Evolutionary conservation across 1,284 basidiomycete species (phyloP).

Genomic region (Tilletia walkeri): DNA sequence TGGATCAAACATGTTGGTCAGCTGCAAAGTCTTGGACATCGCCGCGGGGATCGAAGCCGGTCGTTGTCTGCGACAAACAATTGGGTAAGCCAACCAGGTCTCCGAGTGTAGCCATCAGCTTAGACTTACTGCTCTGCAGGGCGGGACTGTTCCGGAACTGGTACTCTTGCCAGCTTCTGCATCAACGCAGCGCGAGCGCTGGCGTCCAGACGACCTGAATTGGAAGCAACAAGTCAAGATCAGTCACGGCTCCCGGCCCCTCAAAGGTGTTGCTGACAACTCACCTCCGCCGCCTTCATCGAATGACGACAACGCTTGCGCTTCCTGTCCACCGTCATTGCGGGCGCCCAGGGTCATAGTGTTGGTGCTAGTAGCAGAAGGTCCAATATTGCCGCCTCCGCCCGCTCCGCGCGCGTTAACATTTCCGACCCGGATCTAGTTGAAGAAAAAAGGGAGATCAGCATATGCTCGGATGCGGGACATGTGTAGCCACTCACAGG

Average conservation of each 20-base stretch:
- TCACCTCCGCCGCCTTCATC: slow-evolving; percentile 50
- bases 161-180: slow-evolving; percentile 49
- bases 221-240: background rate
- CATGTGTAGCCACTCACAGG: slow-evolving; percentile 55
- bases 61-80: slow-evolving; percentile 23
- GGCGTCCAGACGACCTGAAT: slow-evolving; percentile 41
- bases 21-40: slow-evolving; percentile 74
- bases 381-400: background rate
- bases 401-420: slow-evolving; percentile 39
- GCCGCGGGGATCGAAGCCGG: slow-evolving; percentile 67
- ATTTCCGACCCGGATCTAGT: slow-evolving; percentile 44
- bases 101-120: background rate
- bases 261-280: background rate
- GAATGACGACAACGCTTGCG: slow-evolving; percentile 39
- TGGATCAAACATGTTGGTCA: slow-evolving; percentile 96
- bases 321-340: slow-evolving; percentile 28
- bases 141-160: background rate
- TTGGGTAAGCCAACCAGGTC: background rate
- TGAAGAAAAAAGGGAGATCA: background rate
- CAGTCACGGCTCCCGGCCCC: background rate
- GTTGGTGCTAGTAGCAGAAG: slow-evolving; percentile 20
- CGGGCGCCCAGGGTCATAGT: slow-evolving; percentile 16
- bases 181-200: slow-evolving; percentile 48
- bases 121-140: slow-evolving; percentile 17
- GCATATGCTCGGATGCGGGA: background rate